Base-by-base conservation (phyloP, 257 asterid species). In the Penstemon newberryi region DNA sequence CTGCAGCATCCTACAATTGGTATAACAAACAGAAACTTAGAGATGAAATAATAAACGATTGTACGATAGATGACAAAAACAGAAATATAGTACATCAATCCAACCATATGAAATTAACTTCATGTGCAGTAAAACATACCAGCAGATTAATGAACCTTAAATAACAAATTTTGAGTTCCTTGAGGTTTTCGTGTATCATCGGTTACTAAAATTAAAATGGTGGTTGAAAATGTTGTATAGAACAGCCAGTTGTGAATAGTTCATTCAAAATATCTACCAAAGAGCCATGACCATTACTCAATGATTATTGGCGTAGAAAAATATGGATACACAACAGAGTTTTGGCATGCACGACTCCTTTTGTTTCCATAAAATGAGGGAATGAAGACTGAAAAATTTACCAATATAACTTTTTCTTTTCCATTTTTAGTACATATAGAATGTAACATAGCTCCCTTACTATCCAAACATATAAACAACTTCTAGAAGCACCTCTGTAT, bases 1-100 rank as follows among this genome's bases (percentile, higher is more conserved):
- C 99, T 45, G 80, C 82, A 72, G 97, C 99, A 84, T 93, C 96
- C 99, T 93, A 73, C 69, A 76, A 51, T 39, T 62, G 45, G 55
- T 13, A 65, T 70, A 60, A 63, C 33, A 4, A 8, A 49, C 51
- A 60, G 3, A 55, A 71, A 67, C 7, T 10, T 38, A 15, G 41
- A 33, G 3, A 66, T 7, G 37, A 33, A 63, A 63, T 46, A 7
- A 19, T 56, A 50, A 8, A 63, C 46, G 52, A 61, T 66, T 52
- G 13, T 10, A 44, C 15, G 8, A 5, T 41, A 63, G 57, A 39
- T 13, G 33, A 53, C 56, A 68, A 41, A 60, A 51, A 7, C 57
- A 50, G 13, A 67, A 54, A 46, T 45, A 54, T 60, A 56, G 12
- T 38, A 66, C 58, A 67, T 38, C 10, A 55, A 2, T 4, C 50